These are phyloP conservation scores for Streptanthus diversifolius DNA, from an alignment of 345 rosid genomes.

Conservation along the genomic window DNA sequence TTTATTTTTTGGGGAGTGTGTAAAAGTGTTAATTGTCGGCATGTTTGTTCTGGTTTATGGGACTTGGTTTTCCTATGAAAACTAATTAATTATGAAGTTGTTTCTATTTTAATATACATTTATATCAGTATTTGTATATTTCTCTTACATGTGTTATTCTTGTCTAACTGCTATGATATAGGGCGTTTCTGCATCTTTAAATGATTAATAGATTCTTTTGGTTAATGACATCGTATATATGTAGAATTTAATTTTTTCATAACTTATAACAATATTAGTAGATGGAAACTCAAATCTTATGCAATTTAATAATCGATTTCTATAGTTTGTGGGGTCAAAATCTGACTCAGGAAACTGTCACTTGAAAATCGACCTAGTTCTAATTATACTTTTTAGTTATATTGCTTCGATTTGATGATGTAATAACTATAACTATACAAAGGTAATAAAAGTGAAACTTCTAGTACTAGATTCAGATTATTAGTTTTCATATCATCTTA, in stretches of 20 bases:
- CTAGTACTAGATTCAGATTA: neutral
- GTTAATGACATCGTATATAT: slow-evolving; percentile 3
- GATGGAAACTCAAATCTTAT: slow-evolving; percentile 8
- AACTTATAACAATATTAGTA: slow-evolving; percentile 6
- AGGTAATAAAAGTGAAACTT: neutral
- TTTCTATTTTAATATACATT: neutral
- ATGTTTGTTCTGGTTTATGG: slow-evolving; percentile 13
- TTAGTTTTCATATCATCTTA: neutral
- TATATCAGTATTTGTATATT: neutral
- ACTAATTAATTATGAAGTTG: neutral
- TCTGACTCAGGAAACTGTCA: slow-evolving; percentile 28
- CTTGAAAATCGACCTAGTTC: slow-evolving; percentile 19
- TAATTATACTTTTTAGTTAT: neutral
- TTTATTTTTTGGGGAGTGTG: neutral
- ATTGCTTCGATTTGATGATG: slow-evolving; percentile 4
- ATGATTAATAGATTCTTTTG: neutral
- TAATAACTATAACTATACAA: neutral
- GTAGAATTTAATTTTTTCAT: neutral
- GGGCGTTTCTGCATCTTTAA: neutral
- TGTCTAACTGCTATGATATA: neutral
- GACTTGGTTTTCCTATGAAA: neutral
- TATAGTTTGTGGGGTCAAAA: slow-evolving; percentile 22
- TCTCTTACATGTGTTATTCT: neutral
- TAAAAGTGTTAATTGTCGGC: slow-evolving; percentile 29
- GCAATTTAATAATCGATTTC: neutral